Conservation (phyloP, 148 eudicot species). For the Fallopia convolvulus region DNA sequence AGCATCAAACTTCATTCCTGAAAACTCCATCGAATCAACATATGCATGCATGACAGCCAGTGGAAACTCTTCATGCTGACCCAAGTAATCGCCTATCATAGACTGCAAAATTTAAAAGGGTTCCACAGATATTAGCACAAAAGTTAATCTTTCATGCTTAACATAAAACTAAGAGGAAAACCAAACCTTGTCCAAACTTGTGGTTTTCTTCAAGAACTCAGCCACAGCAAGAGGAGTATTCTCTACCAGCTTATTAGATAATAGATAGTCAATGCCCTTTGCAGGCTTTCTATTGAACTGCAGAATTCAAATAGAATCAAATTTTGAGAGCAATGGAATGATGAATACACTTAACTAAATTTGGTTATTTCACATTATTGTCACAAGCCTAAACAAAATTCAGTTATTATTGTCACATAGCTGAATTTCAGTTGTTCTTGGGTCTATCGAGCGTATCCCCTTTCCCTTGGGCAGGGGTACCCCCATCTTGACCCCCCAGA, state of each 20-base stretch:
- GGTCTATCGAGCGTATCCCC: too few species aligned
- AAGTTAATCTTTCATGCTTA: background rate
- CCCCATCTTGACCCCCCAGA: too few species aligned
- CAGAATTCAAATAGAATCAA: constrained; percentile 1
- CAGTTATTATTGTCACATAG: too few species aligned
- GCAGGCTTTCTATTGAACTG: constrained; percentile 83
- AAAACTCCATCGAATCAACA: constrained; percentile 88
- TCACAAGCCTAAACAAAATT: background rate
- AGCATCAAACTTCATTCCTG: constrained; percentile 79
- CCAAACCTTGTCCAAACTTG: constrained; percentile 72
- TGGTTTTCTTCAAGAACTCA: constrained; percentile 73
- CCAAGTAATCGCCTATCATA: constrained; percentile 95
- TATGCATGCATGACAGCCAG: constrained; percentile 96
- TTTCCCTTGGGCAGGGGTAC: too few species aligned
- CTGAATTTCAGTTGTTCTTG: too few species aligned
- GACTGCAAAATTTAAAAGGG: constrained; percentile 44
- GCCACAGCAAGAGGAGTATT: constrained; percentile 82
- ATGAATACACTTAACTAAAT: background rate
- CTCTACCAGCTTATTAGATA: constrained; percentile 81
- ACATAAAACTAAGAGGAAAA: background rate
- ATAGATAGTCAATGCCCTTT: constrained; percentile 74
- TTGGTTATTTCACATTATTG: background rate
- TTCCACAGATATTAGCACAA: background rate
- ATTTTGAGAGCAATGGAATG: background rate
- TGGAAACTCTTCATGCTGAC: constrained; percentile 96